phyloP scores from a whole-genome alignment of 2,329 filamentous ascomycete species.

The Huntiella decipiens region DNA sequence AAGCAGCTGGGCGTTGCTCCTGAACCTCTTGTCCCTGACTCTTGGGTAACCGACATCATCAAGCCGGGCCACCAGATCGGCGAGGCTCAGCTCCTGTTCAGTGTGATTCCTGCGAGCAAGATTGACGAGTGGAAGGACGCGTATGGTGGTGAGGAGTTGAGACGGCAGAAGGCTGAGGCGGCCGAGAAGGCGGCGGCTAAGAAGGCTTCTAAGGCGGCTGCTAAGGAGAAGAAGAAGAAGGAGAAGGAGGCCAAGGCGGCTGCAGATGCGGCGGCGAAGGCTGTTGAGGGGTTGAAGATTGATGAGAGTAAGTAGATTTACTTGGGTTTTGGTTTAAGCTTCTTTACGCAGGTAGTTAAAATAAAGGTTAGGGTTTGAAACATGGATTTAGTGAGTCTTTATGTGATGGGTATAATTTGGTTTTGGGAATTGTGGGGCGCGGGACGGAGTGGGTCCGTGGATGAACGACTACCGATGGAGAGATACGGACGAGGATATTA shows the following conservation, averaged over 20 bases:
- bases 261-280: conserved; percentile 12
- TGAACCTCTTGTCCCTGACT: conserved; percentile 39
- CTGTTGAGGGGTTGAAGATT: conserved; percentile 11
- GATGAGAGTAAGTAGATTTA: conserved; percentile 12
- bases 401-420: no score
- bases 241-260: conserved; percentile 15
- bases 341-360: no score
- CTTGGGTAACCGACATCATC: conserved; percentile 43
- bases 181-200: conserved; percentile 31
- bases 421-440: no score
- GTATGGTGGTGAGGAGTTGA: conserved; percentile 47
- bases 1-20: conserved; percentile 48
- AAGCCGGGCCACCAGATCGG: conserved; percentile 64
- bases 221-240: conserved; percentile 29
- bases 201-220: conserved; percentile 30
- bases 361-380: no score
- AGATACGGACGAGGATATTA: no score
- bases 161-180: conserved; percentile 47
- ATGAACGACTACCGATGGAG: no score
- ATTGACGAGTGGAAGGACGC: conserved; percentile 64
- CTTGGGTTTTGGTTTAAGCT: neutral
- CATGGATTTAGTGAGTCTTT: no score
- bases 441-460: no score
- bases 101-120: conserved; percentile 65
- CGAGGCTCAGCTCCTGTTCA: conserved; percentile 61